Evolutionary conservation across 1,284 basidiomycete species (phyloP).

Genomic region (Neolentinus lepideus): DNA sequence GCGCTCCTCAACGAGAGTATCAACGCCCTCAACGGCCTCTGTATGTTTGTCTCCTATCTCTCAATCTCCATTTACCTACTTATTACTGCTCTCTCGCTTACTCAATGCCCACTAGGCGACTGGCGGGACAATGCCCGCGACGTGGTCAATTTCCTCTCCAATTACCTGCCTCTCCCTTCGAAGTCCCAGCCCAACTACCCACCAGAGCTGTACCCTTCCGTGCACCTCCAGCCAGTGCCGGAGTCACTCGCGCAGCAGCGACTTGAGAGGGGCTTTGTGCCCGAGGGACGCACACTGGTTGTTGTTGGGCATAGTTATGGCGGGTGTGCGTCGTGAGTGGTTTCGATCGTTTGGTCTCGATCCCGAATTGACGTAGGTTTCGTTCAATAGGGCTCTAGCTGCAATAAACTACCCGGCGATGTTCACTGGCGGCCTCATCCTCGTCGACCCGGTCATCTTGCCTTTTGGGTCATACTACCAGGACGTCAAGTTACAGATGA

Average conservation of each 20-base stretch:
- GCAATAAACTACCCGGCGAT: conserved; percentile 29
- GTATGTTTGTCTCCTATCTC: conserved; percentile 25
- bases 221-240: neutral
- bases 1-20: conserved; percentile 38
- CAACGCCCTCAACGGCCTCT: conserved; percentile 28
- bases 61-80: neutral
- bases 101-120: conserved; percentile 25
- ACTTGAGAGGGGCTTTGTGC: neutral
- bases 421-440: conserved; percentile 30
- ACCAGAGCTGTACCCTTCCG: neutral
- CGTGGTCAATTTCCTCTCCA: conserved; percentile 37
- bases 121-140: conserved; percentile 47
- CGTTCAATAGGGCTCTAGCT: conserved; percentile 19
- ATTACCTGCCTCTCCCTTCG: conserved; percentile 28
- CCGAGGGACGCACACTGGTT: neutral
- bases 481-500: neutral
- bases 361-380: neutral
- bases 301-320: conserved; percentile 3
- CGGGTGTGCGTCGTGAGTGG: conserved; percentile 1
- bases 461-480: neutral
- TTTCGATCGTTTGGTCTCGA: neutral
- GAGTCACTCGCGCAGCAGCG: neutral
- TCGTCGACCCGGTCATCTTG: conserved; percentile 26
- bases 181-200: neutral
- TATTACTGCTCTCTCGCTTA: neutral